phyloP scores from a whole-genome alignment of 2,329 filamentous ascomycete genomes.

The Pyricularia sp. region DNA sequence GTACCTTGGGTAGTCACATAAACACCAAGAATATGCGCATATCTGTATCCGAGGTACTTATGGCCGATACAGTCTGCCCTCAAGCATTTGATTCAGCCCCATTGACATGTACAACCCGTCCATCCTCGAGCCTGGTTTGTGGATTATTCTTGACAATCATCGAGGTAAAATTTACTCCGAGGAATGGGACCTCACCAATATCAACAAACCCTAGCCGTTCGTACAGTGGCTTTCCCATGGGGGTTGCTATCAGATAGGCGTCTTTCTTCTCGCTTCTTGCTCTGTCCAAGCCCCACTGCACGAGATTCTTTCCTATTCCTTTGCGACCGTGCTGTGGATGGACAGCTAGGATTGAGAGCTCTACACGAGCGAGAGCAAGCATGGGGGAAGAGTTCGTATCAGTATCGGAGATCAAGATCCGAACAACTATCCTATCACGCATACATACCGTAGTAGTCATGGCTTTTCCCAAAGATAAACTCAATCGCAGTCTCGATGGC shows the following conservation, averaged over 20 bases:
- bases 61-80: background rate
- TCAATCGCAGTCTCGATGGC: conserved; percentile 6
- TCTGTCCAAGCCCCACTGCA: conserved; percentile 13
- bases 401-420: background rate
- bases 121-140: background rate
- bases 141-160: background rate
- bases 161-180: background rate
- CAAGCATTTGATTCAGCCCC: background rate
- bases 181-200: conserved; percentile 3
- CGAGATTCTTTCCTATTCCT: conserved; percentile 16
- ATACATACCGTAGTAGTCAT: conserved; percentile 5
- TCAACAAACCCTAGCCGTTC: conserved; percentile 13
- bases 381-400: background rate
- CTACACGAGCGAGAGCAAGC: conserved; percentile 7
- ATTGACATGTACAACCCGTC: background rate
- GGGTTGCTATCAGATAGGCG: conserved; percentile 12
- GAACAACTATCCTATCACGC: no score
- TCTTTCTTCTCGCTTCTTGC: conserved; percentile 10
- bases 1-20: background rate
- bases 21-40: background rate
- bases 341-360: conserved; percentile 13
- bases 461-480: conserved; percentile 10
- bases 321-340: conserved; percentile 16
- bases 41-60: background rate
- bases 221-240: conserved; percentile 15